Conservation (phyloP, 2,329 filamentous ascomycete genomes). For the Calonectria hongkongensis region DNA sequence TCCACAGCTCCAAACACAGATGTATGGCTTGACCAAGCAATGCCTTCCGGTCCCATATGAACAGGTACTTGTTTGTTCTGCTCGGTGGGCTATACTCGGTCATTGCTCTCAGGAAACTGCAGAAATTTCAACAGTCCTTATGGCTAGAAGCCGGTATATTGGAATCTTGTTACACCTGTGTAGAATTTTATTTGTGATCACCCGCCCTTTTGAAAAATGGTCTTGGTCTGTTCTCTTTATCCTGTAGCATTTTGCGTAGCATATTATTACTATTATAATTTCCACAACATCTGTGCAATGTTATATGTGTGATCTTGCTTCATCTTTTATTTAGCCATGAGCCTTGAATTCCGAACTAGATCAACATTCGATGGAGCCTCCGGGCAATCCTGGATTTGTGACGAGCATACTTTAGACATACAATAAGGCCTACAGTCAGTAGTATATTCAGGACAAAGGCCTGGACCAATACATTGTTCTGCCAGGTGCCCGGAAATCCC, state of each 20-base stretch:
- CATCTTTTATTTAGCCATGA: too few species aligned
- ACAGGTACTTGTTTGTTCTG: not conserved
- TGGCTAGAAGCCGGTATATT: too few species aligned
- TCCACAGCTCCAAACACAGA: not conserved
- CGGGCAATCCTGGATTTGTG: not conserved
- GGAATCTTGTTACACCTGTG: too few species aligned
- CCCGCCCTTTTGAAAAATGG: too few species aligned
- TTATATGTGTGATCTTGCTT: too few species aligned
- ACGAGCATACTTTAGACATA: conserved; percentile 3
- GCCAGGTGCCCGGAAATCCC: not conserved
- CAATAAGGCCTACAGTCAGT: not conserved
- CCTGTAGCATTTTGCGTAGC: too few species aligned
- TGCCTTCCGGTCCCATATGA: too few species aligned
- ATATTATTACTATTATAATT: too few species aligned
- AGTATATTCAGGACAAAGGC: not conserved
- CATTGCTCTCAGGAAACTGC: not conserved
- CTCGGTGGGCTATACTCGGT: not conserved
- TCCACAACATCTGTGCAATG: too few species aligned
- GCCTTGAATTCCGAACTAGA: not conserved
- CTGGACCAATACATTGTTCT: not conserved
- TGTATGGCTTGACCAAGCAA: not conserved
- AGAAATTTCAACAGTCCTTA: too few species aligned
- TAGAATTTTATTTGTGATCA: too few species aligned
- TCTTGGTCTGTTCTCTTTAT: too few species aligned
- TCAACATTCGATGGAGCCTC: not conserved